Base-by-base conservation (phyloP, 192 early-diverging fungal genomes). In the Gaertneriomyces semiglobifer region DNA sequence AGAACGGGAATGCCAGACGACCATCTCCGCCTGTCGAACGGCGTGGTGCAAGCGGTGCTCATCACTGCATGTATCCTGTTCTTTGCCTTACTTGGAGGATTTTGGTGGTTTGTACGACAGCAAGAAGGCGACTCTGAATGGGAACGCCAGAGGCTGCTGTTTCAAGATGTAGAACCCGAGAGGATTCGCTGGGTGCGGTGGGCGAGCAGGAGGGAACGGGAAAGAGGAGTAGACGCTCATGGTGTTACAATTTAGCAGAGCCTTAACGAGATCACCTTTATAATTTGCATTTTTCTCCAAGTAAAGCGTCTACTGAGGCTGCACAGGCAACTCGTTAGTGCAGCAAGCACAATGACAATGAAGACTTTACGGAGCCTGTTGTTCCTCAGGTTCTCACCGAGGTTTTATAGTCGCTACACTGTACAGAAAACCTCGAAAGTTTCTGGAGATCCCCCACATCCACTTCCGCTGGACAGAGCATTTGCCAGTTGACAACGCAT, bases 121-220 rank as follows among this genome's bases (percentile, higher is more conserved):
- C 53, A 56, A 40, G 63, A 65, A 48, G 2, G 50, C 40, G 53
- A 53, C 11, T 16, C 33, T 16, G 52, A 19, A 44, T 16, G 12
- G 44, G 63, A 65, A 45, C 63, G 63, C 9, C 63, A 65, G 38
- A 18, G 63, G 33, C 43, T 65, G 0, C 42, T 65, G 18, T 65
- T 65, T 44, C 19, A 25, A 39, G 14, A 9, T 14, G 63, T 65
- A 8, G 50, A 54, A 44, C 25, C 52, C 0, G 39, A 65, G 5
- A 25, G 63, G 6, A n/a, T 63, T 38, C 44, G 45, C 4, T 16
- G 62, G 48, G 62, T 39, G 12, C 62, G 52, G 52, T 25, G 62
- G 20, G 62, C n/a, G 12, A 50, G 47, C 20, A 20, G 18, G 18
- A 44, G 62, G 5, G 48, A 53, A 33, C 45, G 62, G 44, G 48